phyloP scores from a whole-genome alignment of 2,329 filamentous ascomycete genomes.

The Zalaria sp. region DNA sequence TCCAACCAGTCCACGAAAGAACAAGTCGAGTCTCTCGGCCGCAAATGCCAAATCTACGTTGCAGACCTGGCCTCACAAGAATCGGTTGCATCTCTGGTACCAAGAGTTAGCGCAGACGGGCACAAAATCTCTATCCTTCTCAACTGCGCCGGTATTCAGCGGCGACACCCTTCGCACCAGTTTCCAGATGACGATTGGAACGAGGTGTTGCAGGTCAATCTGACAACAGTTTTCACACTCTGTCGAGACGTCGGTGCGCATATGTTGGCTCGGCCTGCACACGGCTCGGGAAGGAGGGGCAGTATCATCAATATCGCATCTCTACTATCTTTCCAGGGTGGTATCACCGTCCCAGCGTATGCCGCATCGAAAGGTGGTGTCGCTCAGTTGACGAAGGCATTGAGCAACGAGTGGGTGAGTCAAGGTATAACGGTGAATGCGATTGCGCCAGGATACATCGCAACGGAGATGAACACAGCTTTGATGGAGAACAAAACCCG shows the following conservation, averaged over 20 bases:
- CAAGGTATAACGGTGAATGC: slow-evolving; percentile 74
- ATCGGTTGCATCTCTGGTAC: slow-evolving; percentile 47
- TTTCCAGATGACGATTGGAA: slow-evolving; percentile 71
- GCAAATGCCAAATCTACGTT: slow-evolving; percentile 52
- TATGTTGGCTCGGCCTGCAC: slow-evolving; percentile 47
- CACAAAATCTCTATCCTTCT: slow-evolving; percentile 61
- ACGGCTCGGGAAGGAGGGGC: slow-evolving; percentile 43
- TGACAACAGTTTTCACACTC: slow-evolving; percentile 66
- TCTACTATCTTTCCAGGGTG: slow-evolving; percentile 73
- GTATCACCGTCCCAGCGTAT: slow-evolving; percentile 78
- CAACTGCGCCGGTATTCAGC: slow-evolving; percentile 80
- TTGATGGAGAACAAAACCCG: slow-evolving; percentile 59
- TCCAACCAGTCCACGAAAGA: slow-evolving; percentile 44
- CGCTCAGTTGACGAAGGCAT: slow-evolving; percentile 68
- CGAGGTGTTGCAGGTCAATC: slow-evolving; percentile 75
- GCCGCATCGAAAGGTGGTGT: slow-evolving; percentile 77
- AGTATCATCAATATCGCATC: slow-evolving; percentile 75
- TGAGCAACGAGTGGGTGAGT: slow-evolving; percentile 76
- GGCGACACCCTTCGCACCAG: slow-evolving; percentile 56
- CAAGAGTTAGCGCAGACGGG: slow-evolving; percentile 46
- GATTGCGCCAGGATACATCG: slow-evolving; percentile 80
- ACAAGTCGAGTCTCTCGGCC: slow-evolving; percentile 49
- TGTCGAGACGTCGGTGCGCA: slow-evolving; percentile 64
- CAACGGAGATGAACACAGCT: slow-evolving; percentile 87
- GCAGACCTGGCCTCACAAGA: slow-evolving; percentile 51